Conservation (phyloP, 257 asterid species). For the Phtheirospermum japonicum region DNA sequence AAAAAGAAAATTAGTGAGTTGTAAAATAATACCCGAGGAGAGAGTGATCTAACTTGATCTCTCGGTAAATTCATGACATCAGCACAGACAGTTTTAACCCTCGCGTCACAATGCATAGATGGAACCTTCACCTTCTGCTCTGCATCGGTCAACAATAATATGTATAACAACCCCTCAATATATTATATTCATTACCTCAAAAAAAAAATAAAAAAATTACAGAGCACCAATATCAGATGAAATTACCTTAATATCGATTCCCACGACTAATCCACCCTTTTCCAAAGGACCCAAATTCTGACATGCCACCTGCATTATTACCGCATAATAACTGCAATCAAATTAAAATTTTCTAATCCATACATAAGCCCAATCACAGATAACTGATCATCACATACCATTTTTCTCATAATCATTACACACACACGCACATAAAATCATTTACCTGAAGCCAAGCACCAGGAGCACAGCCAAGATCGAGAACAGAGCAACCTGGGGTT, state of each 20-base stretch:
- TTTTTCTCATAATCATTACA: too few species aligned
- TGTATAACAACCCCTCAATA: background rate
- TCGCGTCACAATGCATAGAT: slow-evolving; percentile 63
- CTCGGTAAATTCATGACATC: slow-evolving; percentile 62
- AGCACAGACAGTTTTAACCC: slow-evolving; percentile 76
- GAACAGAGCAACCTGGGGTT: slow-evolving; percentile 69
- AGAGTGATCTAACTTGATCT: slow-evolving; percentile 58
- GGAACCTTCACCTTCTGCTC: slow-evolving; percentile 96
- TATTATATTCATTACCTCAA: slow-evolving; percentile 14
- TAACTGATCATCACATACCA: too few species aligned
- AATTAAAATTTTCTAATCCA: slow-evolving; percentile 2
- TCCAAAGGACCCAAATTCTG: slow-evolving; percentile 69
- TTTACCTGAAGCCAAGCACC: slow-evolving; percentile 98
- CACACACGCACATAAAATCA: too few species aligned
- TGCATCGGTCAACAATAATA: slow-evolving; percentile 41
- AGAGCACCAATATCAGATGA: background rate
- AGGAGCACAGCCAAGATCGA: slow-evolving; percentile 96
- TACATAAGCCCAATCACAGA: background rate
- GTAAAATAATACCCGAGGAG: slow-evolving; percentile 74
- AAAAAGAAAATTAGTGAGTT: background rate
- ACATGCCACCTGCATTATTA: slow-evolving; percentile 65
- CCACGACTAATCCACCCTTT: slow-evolving; percentile 74
- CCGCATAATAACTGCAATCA: slow-evolving; percentile 12
- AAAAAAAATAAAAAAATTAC: too few species aligned
- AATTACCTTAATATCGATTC: slow-evolving; percentile 72